Percentiles rank a stretch among this genome's conserved stretches.
phyloP scores from a whole-genome alignment of 306 rosid genomes.

The Glycine tomentella region DNA sequence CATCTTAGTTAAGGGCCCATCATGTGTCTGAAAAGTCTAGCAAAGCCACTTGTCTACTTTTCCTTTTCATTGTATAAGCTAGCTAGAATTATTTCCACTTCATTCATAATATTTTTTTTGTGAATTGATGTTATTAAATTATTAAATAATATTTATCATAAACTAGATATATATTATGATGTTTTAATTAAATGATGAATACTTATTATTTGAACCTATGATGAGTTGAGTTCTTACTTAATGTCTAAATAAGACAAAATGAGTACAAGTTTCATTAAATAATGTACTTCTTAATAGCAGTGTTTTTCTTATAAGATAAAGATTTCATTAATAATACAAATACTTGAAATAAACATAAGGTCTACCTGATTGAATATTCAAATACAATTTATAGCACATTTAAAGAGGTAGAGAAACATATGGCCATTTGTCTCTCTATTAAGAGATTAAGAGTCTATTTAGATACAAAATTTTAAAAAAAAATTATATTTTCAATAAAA shows the following conservation, averaged over 20 bases:
- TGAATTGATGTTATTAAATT: background rate
- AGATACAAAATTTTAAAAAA: no score
- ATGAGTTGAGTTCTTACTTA: background rate
- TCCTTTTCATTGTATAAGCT: background rate
- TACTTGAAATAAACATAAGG: no score
- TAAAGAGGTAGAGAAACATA: no score
- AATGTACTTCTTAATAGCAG: no score
- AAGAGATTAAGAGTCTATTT: no score
- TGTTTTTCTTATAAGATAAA: no score
- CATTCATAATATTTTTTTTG: background rate
- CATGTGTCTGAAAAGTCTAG: background rate
- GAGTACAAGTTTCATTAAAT: no score
- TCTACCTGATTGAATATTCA: no score
- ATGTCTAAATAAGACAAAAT: no score
- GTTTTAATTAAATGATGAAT: background rate
- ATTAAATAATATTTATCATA: background rate
- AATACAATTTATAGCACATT: no score
- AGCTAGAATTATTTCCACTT: background rate
- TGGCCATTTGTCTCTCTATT: background rate
- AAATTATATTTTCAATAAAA: no score
- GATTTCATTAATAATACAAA: no score
- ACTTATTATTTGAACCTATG: background rate
- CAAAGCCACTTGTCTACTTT: background rate
- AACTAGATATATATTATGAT: background rate
- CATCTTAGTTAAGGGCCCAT: background rate